These are phyloP conservation scores for Lasiosphaeria hispida DNA, from an alignment of 495 filamentous ascomycete species.

Conservation along the genomic window DNA sequence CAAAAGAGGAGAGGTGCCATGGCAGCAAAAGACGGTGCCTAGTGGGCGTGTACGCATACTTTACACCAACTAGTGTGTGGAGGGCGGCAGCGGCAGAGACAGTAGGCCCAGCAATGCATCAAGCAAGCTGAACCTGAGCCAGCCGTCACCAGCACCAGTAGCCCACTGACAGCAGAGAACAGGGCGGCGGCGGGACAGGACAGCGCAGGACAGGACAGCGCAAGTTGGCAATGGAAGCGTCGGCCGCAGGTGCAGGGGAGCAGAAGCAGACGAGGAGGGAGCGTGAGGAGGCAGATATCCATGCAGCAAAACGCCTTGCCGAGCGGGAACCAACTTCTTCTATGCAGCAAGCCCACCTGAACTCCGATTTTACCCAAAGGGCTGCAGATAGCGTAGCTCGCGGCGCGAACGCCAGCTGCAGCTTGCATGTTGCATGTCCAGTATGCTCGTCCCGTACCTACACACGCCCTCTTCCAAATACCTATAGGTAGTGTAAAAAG, in stretches of 20 bases:
- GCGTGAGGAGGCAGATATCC: not conserved
- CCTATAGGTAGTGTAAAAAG: too few species aligned
- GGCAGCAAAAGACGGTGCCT: not conserved
- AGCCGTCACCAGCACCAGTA: too few species aligned
- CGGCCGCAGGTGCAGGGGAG: not conserved
- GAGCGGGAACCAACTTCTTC: slow-evolving; percentile 3
- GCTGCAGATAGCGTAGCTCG: not conserved
- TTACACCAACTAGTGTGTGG: too few species aligned
- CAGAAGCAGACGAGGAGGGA: not conserved
- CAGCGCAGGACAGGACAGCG: too few species aligned
- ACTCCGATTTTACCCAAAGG: slow-evolving; percentile 8
- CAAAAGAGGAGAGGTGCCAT: not conserved
- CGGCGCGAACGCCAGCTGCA: not conserved
- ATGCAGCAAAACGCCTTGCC: not conserved
- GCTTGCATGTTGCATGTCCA: not conserved
- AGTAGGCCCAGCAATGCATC: too few species aligned
- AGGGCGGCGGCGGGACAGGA: too few species aligned
- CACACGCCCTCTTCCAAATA: too few species aligned
- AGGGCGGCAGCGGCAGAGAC: too few species aligned
- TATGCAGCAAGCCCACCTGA: slow-evolving; percentile 1
- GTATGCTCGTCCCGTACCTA: not conserved
- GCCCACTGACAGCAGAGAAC: too few species aligned
- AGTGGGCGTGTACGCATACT: not conserved
- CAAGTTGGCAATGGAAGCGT: too few species aligned
- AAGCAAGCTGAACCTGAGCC: too few species aligned